Base-by-base conservation (phyloP, 2,329 filamentous ascomycete species). In the Paramyrothecium sp. region DNA sequence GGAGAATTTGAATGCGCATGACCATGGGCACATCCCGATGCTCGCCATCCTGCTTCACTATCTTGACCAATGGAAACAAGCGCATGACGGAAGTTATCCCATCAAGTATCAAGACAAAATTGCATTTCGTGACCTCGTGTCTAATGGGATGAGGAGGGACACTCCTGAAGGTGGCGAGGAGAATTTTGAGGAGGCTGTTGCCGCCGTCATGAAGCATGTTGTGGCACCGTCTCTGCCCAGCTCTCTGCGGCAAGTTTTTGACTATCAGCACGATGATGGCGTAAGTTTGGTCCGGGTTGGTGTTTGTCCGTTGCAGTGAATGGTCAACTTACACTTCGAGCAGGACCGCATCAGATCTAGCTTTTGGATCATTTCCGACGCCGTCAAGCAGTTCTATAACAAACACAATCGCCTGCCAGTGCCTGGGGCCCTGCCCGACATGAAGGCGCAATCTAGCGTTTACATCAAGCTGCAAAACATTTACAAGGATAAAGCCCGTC, bases 151-250 rank as follows among this genome's bases (percentile, higher is more conserved):
- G 64, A 85, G 92, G 64, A 90, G 79, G 53, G 78, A 89, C 64
- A 96, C 87, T 57, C 73, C 91, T 0, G 92, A 96, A 71, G 93
- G 92, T 50, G 91, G 90, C 56, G 95, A 99, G 70, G 95, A 99
- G 76, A 99, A 99, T 72, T 99, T 92, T 68, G 92, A 97, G 59
- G 95, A 99, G 74, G 96, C 95, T 3, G 87, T 88, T 50, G 87
- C 86, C 16, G 92, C 93, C 5, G 92, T 98, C 1, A 80, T 98
- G 67, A 96, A 96, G 73, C 90, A 89, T n/a, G 79, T 99, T 33
- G 87, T 89, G 48, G 77, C 81, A 19, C 86, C 89, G 50, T 83
- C 83, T 23, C 73, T 96, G 20, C 87, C 89, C 46, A 84, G 84
- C 49, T 84, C 87, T 3, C 82, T 96, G 46, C 86, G 83, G 60